phyloP scores from a whole-genome alignment of 2,329 filamentous ascomycete species.

The Trichocomaceae sp. region DNA sequence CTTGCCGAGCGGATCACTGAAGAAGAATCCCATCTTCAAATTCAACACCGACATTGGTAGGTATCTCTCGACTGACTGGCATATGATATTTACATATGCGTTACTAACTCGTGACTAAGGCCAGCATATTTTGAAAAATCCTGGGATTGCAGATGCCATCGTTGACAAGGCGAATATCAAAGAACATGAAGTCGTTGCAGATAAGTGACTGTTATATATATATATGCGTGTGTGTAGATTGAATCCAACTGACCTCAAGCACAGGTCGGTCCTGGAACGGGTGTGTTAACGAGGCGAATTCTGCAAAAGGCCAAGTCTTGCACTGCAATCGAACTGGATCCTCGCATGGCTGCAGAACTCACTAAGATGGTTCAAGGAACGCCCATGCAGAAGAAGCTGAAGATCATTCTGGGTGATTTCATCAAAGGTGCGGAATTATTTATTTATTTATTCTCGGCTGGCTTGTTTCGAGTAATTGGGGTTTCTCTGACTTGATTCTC shows the following conservation, averaged over 20 bases:
- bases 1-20: constrained; percentile 28
- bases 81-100: background rate
- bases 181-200: constrained; percentile 59
- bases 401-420: constrained; percentile 84
- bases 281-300: constrained; percentile 83
- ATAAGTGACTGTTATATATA: background rate
- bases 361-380: constrained; percentile 90
- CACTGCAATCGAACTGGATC: constrained; percentile 87
- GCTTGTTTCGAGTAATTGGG: no score
- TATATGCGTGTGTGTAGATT: background rate
- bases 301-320: constrained; percentile 77
- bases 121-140: constrained; percentile 89
- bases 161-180: constrained; percentile 84
- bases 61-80: background rate
- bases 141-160: constrained; percentile 73
- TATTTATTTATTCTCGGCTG: no score
- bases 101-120: constrained; percentile 28
- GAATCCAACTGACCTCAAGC: constrained; percentile 64
- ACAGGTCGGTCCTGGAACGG: constrained; percentile 75
- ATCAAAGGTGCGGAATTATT: constrained; percentile 49
- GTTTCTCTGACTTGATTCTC: no score
- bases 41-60: constrained; percentile 78
- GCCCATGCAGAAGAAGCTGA: constrained; percentile 73
- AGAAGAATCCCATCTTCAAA: constrained; percentile 85
- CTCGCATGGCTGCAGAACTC: constrained; percentile 91